Evolutionary conservation across 1,139 yeast species (phyloP).

Genomic region (Zygosaccharomyces pseudobailii): DNA sequence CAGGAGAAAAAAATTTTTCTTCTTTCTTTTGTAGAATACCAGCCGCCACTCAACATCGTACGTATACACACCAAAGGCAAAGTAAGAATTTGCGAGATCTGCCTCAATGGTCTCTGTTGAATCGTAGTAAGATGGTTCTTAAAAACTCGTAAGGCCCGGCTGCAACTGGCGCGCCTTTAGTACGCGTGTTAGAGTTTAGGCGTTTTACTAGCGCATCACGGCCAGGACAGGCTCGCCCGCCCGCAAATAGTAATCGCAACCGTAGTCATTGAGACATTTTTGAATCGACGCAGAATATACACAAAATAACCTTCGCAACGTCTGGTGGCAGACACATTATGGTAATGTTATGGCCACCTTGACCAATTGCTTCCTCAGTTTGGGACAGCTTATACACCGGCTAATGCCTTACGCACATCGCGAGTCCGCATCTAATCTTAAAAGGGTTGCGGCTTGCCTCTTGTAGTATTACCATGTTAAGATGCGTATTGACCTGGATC

Average conservation of each 20-base stretch:
- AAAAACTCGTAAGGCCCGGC: background rate
- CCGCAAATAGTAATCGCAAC: background rate
- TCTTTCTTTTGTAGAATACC: background rate
- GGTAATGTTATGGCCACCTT: background rate
- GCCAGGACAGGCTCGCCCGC: background rate
- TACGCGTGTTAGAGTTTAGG: background rate
- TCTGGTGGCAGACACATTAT: background rate
- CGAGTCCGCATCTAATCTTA: background rate
- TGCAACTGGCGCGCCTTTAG: background rate
- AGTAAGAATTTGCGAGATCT: too few species aligned
- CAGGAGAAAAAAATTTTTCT: background rate
- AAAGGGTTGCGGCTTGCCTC: background rate
- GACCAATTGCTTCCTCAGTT: background rate
- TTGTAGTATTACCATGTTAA: background rate
- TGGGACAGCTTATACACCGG: background rate
- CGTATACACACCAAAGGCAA: too few species aligned
- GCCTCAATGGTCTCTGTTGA: too few species aligned
- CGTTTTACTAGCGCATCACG: background rate
- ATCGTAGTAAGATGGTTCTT: too few species aligned
- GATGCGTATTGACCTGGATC: background rate
- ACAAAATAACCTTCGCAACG: background rate
- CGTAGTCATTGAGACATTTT: background rate
- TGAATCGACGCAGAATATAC: background rate
- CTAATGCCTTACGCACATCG: background rate
- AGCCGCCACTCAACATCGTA: background rate